Evolutionary conservation across 1,284 basidiomycete genomes (phyloP).

Genomic region (Sporisorium exsertum): DNA sequence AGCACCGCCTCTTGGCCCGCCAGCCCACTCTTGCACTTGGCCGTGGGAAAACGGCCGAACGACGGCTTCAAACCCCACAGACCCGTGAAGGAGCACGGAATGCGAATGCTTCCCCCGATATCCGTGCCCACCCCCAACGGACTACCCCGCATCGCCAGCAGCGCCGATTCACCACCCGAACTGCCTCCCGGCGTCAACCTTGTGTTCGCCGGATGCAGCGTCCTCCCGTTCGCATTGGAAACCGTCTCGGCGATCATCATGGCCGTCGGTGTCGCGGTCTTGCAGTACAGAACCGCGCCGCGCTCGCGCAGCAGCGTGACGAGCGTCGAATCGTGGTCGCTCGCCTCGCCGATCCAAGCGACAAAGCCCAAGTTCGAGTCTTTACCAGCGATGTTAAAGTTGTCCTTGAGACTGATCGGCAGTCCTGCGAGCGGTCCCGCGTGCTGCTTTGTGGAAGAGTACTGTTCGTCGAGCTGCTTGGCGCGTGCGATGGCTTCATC

Average conservation of each 20-base stretch:
- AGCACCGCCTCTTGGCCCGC: slow-evolving; percentile 51
- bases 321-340: slow-evolving; percentile 39
- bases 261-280: slow-evolving; percentile 46
- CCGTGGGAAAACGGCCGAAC: slow-evolving; percentile 50
- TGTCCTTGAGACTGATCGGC: slow-evolving; percentile 47
- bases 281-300: slow-evolving; percentile 52
- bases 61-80: slow-evolving; percentile 53
- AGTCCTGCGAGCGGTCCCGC: slow-evolving; percentile 40
- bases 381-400: slow-evolving; percentile 48
- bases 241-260: slow-evolving; percentile 57
- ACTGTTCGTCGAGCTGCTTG: slow-evolving; percentile 26
- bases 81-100: slow-evolving; percentile 43
- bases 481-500: slow-evolving; percentile 39
- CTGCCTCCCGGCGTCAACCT: slow-evolving; percentile 46
- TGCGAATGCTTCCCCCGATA: slow-evolving; percentile 55
- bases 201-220: slow-evolving; percentile 44
- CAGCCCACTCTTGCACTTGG: slow-evolving; percentile 36
- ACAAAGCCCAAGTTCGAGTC: slow-evolving; percentile 47
- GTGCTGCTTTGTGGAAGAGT: slow-evolving; percentile 8
- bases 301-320: slow-evolving; percentile 39
- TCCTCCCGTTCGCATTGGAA: slow-evolving; percentile 45
- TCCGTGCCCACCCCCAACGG: slow-evolving; percentile 54
- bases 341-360: slow-evolving; percentile 41
- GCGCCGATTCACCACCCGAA: slow-evolving; percentile 56
- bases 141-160: slow-evolving; percentile 44